Evolutionary conservation across 805 yeast species (phyloP), one percentile per base, ranked within the genome.

Genomic region (Kockiozyma suomiensis): DNA sequence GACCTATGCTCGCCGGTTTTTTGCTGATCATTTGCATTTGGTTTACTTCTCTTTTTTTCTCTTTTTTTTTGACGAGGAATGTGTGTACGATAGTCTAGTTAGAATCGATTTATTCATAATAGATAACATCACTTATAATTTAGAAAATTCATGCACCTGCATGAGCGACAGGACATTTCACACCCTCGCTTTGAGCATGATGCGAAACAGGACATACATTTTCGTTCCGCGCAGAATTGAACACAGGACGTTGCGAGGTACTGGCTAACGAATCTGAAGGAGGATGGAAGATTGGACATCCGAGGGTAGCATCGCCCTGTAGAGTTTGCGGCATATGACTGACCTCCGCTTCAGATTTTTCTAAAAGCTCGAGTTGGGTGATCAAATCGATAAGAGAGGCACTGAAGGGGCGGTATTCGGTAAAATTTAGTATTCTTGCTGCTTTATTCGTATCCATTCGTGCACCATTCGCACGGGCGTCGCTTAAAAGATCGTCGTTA

Each of bases 1-100:
- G 52, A 48, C 54, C 58, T 54, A 54, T 54, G 58, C 58, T 54
- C 58, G 40, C 58, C 26, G 33, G 28, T 48, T 37, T 38, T 52
- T 52, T 48, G 26, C 19, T 43, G 13, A 19, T 19, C 47, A 28
- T 21, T 46, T 13, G 25, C 32, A 30, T 25, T 6, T 38, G 5
- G 10, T 40, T 12, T 40, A n/a, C 35, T 6, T 43, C 33, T 25
- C 3, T 43, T 26, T 25, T 25, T 30, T 43, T 21, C 13, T 43
- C 6, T 4, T 43, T 10, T 28, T 5, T 6, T 25, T 43, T n/a
- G 7, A n/a, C 26, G 30, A 13, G 23, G 15, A 33, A 28, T 15
- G 10, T 43, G 6, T n/a, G n/a, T n/a, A n/a, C n/a, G n/a, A n/a
- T n/a, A n/a, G n/a, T n/a, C n/a, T n/a, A n/a, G n/a, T n/a, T n/a